Percentiles rank a stretch among this genome's conserved stretches.
Evolutionary conservation across 176 grass and related monocot species (phyloP).

Genomic region (Avena insularis): DNA sequence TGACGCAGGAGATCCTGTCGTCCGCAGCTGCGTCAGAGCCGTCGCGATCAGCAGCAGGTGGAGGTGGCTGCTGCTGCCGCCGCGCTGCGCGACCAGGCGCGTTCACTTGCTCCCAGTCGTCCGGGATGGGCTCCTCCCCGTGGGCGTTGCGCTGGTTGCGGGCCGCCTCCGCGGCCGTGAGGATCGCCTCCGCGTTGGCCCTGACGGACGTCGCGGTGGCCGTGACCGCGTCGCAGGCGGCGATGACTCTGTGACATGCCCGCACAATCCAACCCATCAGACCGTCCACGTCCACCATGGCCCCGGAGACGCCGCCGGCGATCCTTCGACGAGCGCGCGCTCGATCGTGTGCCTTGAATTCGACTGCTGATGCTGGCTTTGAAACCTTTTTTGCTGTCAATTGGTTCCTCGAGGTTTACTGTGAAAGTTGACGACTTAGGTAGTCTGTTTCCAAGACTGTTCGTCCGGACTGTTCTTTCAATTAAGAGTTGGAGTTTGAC

Average conservation of each 20-base stretch:
- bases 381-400: neutral
- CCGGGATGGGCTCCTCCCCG: neutral
- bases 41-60: neutral
- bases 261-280: neutral
- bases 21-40: neutral
- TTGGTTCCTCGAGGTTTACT: neutral
- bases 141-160: neutral
- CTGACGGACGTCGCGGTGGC: neutral
- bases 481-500: too few relatives aligned
- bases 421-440: neutral
- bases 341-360: neutral
- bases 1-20: slow-evolving; percentile 1
- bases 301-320: neutral
- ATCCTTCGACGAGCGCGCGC: neutral
- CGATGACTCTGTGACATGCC: neutral
- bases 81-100: neutral
- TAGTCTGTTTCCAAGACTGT: neutral
- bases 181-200: neutral
- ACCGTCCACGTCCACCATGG: neutral
- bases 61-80: neutral
- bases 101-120: neutral
- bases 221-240: neutral
- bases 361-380: neutral
- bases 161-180: neutral
- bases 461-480: too few relatives aligned